Conservation (phyloP, 805 yeast species). For the Maudiozyma barnettii region DNA sequence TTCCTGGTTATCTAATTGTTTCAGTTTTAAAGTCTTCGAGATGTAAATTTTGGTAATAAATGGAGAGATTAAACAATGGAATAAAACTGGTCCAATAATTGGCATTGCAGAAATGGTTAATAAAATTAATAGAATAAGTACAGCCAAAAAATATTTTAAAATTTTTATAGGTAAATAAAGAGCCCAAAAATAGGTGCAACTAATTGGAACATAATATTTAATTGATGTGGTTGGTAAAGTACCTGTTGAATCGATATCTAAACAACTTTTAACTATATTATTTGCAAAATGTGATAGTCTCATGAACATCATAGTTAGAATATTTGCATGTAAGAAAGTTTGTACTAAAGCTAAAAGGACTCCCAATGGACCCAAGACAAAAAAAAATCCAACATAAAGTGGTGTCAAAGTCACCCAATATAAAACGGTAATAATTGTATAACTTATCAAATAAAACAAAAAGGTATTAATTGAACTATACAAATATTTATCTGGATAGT, state of each 20-base stretch:
- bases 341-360: constrained; percentile 22
- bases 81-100: constrained; percentile 23
- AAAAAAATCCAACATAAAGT: constrained; percentile 20
- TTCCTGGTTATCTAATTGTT: constrained; percentile 13
- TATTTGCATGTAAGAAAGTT: constrained; percentile 24
- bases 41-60: constrained; percentile 22
- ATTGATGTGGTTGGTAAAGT: constrained; percentile 3
- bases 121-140: constrained; percentile 5
- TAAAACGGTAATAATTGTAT: constrained; percentile 12
- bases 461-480: constrained; percentile 6
- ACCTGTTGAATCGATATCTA: constrained; percentile 6
- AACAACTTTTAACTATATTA: constrained; percentile 9
- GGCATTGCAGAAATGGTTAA: constrained; percentile 22
- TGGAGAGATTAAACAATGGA: constrained; percentile 21
- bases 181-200: constrained; percentile 22
- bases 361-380: constrained; percentile 25
- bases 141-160: constrained; percentile 13
- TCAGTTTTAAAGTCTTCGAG: constrained; percentile 17
- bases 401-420: constrained; percentile 27
- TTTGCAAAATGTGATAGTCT: constrained; percentile 21
- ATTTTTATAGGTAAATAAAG: constrained; percentile 22
- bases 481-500: constrained; percentile 11
- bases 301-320: constrained; percentile 26
- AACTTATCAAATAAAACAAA: constrained; percentile 14
- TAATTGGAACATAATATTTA: constrained; percentile 23